Evolutionary conservation across 2,329 filamentous ascomycete species (phyloP).

Genomic region (Thelonectria rubi): DNA sequence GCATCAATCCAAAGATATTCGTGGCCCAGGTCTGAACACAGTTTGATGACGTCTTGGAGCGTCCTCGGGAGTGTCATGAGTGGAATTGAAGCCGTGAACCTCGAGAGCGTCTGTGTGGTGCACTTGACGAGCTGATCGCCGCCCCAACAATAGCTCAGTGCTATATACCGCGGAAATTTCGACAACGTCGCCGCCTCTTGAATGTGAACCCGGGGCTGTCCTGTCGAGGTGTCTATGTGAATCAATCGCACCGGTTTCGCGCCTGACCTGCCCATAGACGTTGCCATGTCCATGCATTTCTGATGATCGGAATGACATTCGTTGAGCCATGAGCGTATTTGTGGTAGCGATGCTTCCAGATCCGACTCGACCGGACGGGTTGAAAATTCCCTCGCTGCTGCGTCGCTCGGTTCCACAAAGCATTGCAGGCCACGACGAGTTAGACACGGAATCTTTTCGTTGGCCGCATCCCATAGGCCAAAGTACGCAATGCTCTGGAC

Average conservation of each 20-base stretch:
- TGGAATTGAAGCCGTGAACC: not conserved
- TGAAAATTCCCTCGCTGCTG: not conserved
- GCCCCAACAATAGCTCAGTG: conserved; percentile 13
- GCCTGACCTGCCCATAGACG: not conserved
- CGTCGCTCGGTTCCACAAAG: not conserved
- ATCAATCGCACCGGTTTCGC: not conserved
- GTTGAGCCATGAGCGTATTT: not conserved
- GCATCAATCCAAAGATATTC: conserved; percentile 5
- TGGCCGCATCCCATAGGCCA: not conserved
- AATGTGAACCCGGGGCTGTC: not conserved
- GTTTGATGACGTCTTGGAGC: conserved; percentile 3
- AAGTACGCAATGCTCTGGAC: not conserved
- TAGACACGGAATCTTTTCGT: not conserved
- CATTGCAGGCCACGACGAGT: not conserved
- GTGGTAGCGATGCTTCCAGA: not conserved
- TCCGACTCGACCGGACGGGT: conserved; percentile 5
- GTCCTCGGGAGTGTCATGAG: not conserved
- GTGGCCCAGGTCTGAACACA: not conserved
- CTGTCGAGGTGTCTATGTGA: not conserved
- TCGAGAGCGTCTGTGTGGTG: not conserved
- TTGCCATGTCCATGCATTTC: not conserved
- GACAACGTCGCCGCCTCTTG: not conserved
- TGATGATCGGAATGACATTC: not conserved
- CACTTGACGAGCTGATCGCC: conserved; percentile 11
- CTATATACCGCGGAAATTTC: not conserved